Evolutionary conservation across 805 yeast species (phyloP), one percentile per base, ranked within the genome.

Genomic region (Lipomyces japonicus): DNA sequence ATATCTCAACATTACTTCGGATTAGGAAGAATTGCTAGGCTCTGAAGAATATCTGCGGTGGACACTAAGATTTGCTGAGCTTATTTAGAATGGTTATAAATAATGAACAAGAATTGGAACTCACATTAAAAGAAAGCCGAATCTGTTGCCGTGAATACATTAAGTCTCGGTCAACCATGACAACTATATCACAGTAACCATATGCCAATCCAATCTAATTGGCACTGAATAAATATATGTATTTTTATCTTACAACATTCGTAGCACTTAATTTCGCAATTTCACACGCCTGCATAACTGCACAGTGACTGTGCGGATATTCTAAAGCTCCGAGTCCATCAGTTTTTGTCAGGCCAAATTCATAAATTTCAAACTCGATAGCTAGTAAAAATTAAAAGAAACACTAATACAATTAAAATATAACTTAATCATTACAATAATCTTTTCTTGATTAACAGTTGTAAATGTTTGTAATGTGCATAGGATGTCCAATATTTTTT

Each of bases 11-110:
- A 12, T 23, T 39, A 50, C 57, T 31, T 34, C 9, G 53, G 51
- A 25, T 46, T 53, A n/a, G 54, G 48, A 7, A 45, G 23, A 3
- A 44, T 19, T 7, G 43, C 25, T 24, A 49, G 34, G 32, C 31
- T 24, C 18, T 42, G 50, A 5, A 46, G 9, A 28, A 50, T 44
- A 24, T 53, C 39, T 3, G 57, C 57, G 2, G 50, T 39, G 2
- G 54, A 24, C 19, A 53, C 45, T n/a, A 53, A 42, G 22, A 53
- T 46, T 9, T 28, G 21, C 57, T 52, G 19, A 21, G 7, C 7
- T 39, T 6, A 12, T 14, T 39, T 21, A n/a, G 35, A 6, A n/a
- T n/a, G n/a, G n/a, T n/a, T n/a, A n/a, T n/a, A n/a, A 22, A 21
- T 1, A n/a, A 26, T 25, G 10, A n/a, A 3, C 3, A 32, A 7